Evolutionary conservation across 2,329 filamentous ascomycete genomes (phyloP).

Genomic region (Ustulina deusta): DNA sequence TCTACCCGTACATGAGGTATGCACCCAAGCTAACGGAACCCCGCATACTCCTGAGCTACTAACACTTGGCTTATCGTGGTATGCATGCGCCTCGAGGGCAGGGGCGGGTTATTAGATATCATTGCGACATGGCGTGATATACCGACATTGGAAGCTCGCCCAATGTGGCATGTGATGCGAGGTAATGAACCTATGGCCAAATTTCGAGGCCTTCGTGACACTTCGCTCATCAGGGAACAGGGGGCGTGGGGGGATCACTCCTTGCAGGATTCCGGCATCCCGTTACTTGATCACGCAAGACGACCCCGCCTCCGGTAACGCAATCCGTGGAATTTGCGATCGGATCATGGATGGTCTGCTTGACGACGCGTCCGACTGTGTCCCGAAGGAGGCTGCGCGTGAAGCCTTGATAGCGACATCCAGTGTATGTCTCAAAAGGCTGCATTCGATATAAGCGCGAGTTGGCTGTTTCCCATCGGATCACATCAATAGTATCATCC

Average conservation of each 20-base stretch:
- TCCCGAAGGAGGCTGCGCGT: constrained; percentile 13
- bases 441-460: constrained; percentile 14
- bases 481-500: constrained; percentile 20
- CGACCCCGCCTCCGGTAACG: constrained; percentile 21
- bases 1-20: constrained; percentile 22
- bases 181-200: constrained; percentile 19
- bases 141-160: constrained; percentile 14
- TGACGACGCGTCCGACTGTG: constrained; percentile 14
- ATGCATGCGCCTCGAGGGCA: constrained; percentile 10
- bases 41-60: constrained; percentile 15
- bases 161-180: constrained; percentile 19
- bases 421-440: constrained; percentile 19
- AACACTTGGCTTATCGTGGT: constrained; percentile 22
- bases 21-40: constrained; percentile 15
- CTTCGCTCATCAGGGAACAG: constrained; percentile 10
- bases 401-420: constrained; percentile 16
- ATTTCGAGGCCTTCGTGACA: constrained; percentile 15
- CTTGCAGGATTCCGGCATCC: not conserved
- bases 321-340: constrained; percentile 13
- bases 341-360: constrained; percentile 11
- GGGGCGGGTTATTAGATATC: constrained; percentile 15
- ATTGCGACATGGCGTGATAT: constrained; percentile 18
- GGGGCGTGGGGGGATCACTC: not conserved
- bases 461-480: constrained; percentile 16
- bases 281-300: constrained; percentile 22